Evolutionary conservation across 805 yeast genomes (phyloP).

Genomic region (Candida maris): DNA sequence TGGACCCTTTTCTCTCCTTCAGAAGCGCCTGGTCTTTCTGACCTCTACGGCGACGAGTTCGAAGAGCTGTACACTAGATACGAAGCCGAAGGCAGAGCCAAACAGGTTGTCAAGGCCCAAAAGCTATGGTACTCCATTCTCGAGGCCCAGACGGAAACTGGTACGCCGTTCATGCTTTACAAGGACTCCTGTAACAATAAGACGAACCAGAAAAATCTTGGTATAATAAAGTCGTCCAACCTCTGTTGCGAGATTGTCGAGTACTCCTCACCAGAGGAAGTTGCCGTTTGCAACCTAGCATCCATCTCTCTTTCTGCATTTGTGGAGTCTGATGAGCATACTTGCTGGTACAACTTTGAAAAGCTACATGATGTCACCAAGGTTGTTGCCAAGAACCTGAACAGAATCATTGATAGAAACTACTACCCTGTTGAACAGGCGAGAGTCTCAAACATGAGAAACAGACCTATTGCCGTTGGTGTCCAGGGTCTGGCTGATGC

Average conservation of each 20-base stretch:
- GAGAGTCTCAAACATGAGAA: slow-evolving; percentile 48
- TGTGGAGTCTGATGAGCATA: slow-evolving; percentile 41
- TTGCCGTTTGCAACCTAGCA: slow-evolving; percentile 60
- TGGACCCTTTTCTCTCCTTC: slow-evolving; percentile 61
- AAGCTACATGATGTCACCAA: slow-evolving; percentile 53
- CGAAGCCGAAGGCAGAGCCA: slow-evolving; percentile 49
- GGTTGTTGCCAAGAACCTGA: slow-evolving; percentile 52
- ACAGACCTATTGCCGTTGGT: slow-evolving; percentile 62
- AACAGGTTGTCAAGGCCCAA: slow-evolving; percentile 51
- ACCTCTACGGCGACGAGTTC: slow-evolving; percentile 54
- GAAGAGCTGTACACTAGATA: slow-evolving; percentile 47
- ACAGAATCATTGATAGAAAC: slow-evolving; percentile 54
- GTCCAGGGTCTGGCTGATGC: slow-evolving; percentile 63
- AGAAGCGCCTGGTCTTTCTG: slow-evolving; percentile 55
- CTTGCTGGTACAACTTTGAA: slow-evolving; percentile 50
- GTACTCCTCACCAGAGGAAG: slow-evolving; percentile 55
- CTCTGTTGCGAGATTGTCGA: slow-evolving; percentile 64
- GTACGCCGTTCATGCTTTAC: slow-evolving; percentile 62
- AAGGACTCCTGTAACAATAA: slow-evolving; percentile 59
- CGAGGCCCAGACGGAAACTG: slow-evolving; percentile 63
- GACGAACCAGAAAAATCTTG: slow-evolving; percentile 59
- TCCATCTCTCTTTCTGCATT: slow-evolving; percentile 57
- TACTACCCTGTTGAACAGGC: slow-evolving; percentile 57
- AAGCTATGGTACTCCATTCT: slow-evolving; percentile 58
- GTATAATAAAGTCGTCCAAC: slow-evolving; percentile 56